Evolutionary conservation across 129 eudicot genomes (phyloP).

Genomic region (Chrysanthemum seticuspe): DNA sequence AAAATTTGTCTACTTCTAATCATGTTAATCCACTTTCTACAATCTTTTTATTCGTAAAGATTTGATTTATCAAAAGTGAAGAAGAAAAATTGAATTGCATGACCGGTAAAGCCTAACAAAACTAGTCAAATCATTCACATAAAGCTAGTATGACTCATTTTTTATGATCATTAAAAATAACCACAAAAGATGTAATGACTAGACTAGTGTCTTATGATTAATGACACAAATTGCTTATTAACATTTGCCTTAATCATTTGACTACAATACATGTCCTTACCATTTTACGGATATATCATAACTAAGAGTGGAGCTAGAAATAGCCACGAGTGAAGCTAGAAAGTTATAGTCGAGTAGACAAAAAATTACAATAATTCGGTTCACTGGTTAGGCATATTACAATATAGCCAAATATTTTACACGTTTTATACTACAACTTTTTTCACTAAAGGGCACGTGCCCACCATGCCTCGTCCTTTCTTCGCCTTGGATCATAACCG

Average conservation of each 20-base stretch:
- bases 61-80: not conserved
- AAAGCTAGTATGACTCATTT: not conserved
- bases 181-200: not conserved
- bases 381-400: no score
- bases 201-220: not conserved
- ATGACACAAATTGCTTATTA: slow-evolving; percentile 5
- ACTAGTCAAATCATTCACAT: slow-evolving; percentile 17
- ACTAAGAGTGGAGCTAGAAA: no score
- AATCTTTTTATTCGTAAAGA: not conserved
- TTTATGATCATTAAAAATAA: slow-evolving; percentile 1
- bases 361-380: no score
- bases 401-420: no score
- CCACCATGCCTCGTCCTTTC: no score
- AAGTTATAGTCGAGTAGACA: no score
- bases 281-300: no score
- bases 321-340: no score
- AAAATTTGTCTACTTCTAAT: slow-evolving; percentile 32
- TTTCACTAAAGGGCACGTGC: no score
- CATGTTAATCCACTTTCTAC: slow-evolving; percentile 16
- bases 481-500: no score
- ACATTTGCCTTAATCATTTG: slow-evolving; percentile 1
- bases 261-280: not conserved
- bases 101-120: slow-evolving; percentile 4
- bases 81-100: slow-evolving; percentile 1
- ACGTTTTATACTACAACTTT: no score